These are phyloP conservation scores for Corymbia calophylla DNA, from an alignment of 441 rosid species.

Conservation along the genomic window DNA sequence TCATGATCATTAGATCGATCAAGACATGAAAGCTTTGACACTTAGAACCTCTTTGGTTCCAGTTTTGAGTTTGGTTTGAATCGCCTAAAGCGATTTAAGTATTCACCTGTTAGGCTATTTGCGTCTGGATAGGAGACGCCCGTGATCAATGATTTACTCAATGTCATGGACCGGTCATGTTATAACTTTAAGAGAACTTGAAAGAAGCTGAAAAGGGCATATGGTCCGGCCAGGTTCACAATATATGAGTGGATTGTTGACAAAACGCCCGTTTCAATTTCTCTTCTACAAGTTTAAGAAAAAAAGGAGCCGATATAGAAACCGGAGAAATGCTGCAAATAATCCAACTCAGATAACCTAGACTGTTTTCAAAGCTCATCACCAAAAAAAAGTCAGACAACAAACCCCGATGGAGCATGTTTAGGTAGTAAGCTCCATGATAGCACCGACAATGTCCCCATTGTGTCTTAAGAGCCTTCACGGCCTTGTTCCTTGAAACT, in stretches of 20 bases:
- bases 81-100: background rate
- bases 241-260: background rate
- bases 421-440: constrained; percentile 12
- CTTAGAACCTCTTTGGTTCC: background rate
- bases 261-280: background rate
- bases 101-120: background rate
- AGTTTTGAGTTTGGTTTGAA: background rate
- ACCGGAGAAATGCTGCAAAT: background rate
- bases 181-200: background rate
- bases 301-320: background rate
- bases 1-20: background rate
- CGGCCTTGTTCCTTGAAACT: constrained; percentile 4
- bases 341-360: background rate
- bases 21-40: background rate
- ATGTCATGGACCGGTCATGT: background rate
- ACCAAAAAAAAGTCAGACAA: background rate
- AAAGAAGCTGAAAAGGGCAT: background rate
- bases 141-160: background rate
- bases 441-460: constrained; percentile 11
- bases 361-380: background rate
- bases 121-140: background rate
- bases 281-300: background rate
- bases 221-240: background rate
- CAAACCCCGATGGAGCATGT: background rate
- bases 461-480: constrained; percentile 7